Base-by-base conservation (phyloP, 257 asterid genomes). In the Thymus quinquecostatus region DNA sequence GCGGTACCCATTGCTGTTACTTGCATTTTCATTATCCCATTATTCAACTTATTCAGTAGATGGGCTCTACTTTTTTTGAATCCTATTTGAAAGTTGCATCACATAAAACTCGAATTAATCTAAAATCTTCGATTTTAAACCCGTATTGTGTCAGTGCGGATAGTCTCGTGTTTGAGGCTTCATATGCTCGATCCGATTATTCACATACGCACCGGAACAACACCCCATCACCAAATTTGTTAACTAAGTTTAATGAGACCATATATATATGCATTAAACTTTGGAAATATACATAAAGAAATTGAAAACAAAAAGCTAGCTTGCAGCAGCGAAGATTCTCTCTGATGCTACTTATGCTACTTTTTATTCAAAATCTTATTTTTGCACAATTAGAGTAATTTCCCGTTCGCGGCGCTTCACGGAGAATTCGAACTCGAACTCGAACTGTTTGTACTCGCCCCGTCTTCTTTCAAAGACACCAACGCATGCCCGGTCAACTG, bases 381-480 rank as follows among this genome's bases (percentile, higher is more conserved):
- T 59, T 3, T 57, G 43, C 62, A 56, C 38, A 49, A 9, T 45
- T 45, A 45, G 10, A 4, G 4, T 5, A 38, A 38, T 38, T 4
- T 38, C 6, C 41, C 41, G 41, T 38, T 0, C 21, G 21, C 41
- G 41, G 1, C 41, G 3, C 41, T 38, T 38, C 41, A 38, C 6
- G 41, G 41, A 48, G 53, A 5, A 21, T 53, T 32, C 4, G 58
- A 53, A 21, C 2, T 78, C 11, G 53, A 5, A 21, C 21, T 32
- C 4, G 58, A 53, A 21, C 2, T 78, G 9, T 45, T 74, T 0
- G 55, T 75, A 1, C 79, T 55, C 0, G 55, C 6, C 2, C 70
- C 82, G 2, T 44, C 83, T 59, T 64, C 84, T 74, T 70, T 76
- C 73, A 82, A 71, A 1, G 90, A 68, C 8, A 38, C 27, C 77